Percentiles rank a stretch among this genome's conserved stretches.
These are phyloP conservation scores for Phaseolus lunatus DNA, from an alignment of 306 rosid genomes.

Conservation along the genomic window DNA sequence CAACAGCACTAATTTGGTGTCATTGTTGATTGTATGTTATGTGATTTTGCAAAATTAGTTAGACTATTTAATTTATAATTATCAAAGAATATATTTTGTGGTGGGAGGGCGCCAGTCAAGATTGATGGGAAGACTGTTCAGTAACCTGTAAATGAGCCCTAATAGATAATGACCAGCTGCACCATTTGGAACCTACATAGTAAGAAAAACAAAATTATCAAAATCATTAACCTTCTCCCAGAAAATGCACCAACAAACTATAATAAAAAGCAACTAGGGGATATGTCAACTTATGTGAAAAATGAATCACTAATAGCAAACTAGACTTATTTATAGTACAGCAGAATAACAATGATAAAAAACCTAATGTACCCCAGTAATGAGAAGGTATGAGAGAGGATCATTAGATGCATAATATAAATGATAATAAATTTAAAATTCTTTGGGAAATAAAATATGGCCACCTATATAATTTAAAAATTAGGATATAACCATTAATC, in stretches of 20 bases:
- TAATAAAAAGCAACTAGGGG: conserved; percentile 25
- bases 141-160: conserved; percentile 92
- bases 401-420: background rate
- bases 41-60: conserved; percentile 23
- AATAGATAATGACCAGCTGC: conserved; percentile 97
- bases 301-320: conserved; percentile 29
- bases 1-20: conserved; percentile 8
- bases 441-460: conserved; percentile 15
- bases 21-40: conserved; percentile 4
- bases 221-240: conserved; percentile 45
- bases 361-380: no score
- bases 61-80: conserved; percentile 18
- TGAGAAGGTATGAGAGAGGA: background rate
- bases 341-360: background rate
- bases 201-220: conserved; percentile 34
- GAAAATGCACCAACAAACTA: conserved; percentile 30
- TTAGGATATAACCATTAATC: conserved; percentile 2
- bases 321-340: conserved; percentile 32
- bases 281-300: conserved; percentile 1
- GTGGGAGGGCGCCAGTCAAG: background rate
- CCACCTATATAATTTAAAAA: conserved; percentile 6
- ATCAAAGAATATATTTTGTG: background rate
- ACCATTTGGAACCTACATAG: conserved; percentile 89
- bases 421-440: background rate
- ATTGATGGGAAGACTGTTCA: conserved; percentile 35